These are phyloP conservation scores for Conringia planisiliqua DNA, from an alignment of 345 rosid genomes.

Conservation along the genomic window DNA sequence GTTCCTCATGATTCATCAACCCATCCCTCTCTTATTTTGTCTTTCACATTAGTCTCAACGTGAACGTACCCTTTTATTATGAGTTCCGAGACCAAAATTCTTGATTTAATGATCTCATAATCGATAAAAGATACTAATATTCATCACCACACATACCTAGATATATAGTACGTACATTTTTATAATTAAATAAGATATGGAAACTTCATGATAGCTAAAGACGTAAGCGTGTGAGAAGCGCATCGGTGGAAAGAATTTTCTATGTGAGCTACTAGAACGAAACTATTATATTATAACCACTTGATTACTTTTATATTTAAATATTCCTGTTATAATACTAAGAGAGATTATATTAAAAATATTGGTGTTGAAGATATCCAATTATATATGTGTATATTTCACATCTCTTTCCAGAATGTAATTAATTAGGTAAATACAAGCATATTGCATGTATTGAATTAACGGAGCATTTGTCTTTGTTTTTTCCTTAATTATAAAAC, in stretches of 20 bases:
- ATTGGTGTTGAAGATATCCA: neutral
- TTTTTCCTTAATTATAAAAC: neutral
- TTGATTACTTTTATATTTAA: neutral
- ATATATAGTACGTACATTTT: neutral
- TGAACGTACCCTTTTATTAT: slow-evolving; percentile 24
- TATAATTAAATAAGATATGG: neutral
- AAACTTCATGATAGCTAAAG: neutral
- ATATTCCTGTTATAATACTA: neutral
- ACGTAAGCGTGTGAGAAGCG: neutral
- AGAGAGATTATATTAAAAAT: neutral
- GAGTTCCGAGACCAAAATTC: slow-evolving; percentile 22
- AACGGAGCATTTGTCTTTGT: neutral
- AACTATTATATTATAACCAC: neutral
- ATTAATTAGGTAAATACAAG: neutral
- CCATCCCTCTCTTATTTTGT: slow-evolving; percentile 30
- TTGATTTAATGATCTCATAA: neutral
- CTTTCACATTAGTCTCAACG: slow-evolving; percentile 30
- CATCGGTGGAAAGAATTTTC: neutral
- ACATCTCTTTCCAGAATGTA: neutral
- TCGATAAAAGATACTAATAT: neutral
- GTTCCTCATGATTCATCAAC: slow-evolving; percentile 24
- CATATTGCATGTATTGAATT: neutral
- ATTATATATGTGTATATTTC: neutral
- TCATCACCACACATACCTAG: slow-evolving; percentile 1
- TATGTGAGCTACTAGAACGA: neutral